Evolutionary conservation across 148 eudicot genomes (phyloP).

Genomic region (Talinum fruticosum): DNA sequence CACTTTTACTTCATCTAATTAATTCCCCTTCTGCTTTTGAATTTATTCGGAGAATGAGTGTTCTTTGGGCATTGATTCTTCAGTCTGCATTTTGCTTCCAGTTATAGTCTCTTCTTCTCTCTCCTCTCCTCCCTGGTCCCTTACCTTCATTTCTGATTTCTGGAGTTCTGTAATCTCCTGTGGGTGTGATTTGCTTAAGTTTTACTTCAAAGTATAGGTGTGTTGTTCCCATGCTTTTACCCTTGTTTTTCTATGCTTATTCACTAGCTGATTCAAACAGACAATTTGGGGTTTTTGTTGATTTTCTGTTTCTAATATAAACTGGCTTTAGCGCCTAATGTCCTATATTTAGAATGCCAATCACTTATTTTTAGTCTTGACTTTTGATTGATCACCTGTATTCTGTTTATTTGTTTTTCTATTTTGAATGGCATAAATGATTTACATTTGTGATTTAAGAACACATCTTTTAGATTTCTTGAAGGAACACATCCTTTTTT

Average conservation of each 20-base stretch:
- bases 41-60: slow-evolving; percentile 30
- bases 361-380: not conserved
- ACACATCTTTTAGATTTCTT: slow-evolving; percentile 1
- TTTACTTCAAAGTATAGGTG: slow-evolving; percentile 11
- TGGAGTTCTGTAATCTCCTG: slow-evolving; percentile 8
- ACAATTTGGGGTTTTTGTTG: not conserved
- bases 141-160: not conserved
- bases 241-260: not conserved
- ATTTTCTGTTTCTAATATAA: slow-evolving; percentile 2
- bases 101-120: not conserved
- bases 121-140: not conserved
- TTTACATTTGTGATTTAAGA: slow-evolving; percentile 10
- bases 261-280: not conserved
- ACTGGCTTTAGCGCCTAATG: not conserved
- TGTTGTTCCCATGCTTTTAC: not conserved
- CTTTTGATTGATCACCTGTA: slow-evolving; percentile 4
- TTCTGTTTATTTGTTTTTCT: not conserved
- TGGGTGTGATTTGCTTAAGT: slow-evolving; percentile 8
- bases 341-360: slow-evolving; percentile 17
- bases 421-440: not conserved
- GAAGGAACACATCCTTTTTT: not conserved
- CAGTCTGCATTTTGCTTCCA: slow-evolving; percentile 18
- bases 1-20: slow-evolving; percentile 34
- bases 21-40: slow-evolving; percentile 11
- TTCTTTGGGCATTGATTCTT: slow-evolving; percentile 31